Evolutionary conservation across 495 filamentous ascomycete genomes (phyloP), one percentile per base, ranked within the genome.

Genomic region (Aspergillus panamensis): DNA sequence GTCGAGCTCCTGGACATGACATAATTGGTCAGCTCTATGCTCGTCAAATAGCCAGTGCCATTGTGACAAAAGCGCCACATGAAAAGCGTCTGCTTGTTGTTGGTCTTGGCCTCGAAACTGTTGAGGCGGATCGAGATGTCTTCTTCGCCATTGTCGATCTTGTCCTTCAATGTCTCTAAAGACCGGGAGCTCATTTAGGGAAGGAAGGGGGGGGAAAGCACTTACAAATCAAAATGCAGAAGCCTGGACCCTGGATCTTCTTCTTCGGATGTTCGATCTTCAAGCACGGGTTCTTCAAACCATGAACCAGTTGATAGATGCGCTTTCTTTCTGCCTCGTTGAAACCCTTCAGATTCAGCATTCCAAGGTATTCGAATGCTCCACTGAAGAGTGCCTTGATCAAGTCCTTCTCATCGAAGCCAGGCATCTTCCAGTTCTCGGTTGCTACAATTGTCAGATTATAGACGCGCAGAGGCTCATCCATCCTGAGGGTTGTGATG

Each of bases 101-200:
- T 16, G 94, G 92, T 0, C 69, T 97, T 31, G 94, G 94, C 2
- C 70, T 98, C 50, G 80, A 83, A 53, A 85, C 80, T 32, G 74
- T 77, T 9, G 82, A 82, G 42, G 70, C 81, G 43, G 84, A 83
- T 35, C 78, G 87, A 42, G 86, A 94, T 66, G 80, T 81, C 3
- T 98, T 91, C 70, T 90, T 90, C 68, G 87, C 92, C 58, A 73
- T 96, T 30, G 73, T 96, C 31, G 94, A 96, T 58, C 73, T 96
- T 55, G 82, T 91, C 20, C 74, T 91, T 61, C 84, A 86, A 63
- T 83, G 83, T 58, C 68, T 89, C 47, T 87, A 67, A 76, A 56
- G 14, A 29, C 44, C 8, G 16, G 48, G 25, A 8, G 35, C 10
- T n/a, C 35, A 19, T 45, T 20, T 17, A 30, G 33, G 40, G 25